These are phyloP conservation scores for Leishmania gerbilli DNA, from an alignment of 208 protist genomes.

Conservation along the genomic window DNA sequence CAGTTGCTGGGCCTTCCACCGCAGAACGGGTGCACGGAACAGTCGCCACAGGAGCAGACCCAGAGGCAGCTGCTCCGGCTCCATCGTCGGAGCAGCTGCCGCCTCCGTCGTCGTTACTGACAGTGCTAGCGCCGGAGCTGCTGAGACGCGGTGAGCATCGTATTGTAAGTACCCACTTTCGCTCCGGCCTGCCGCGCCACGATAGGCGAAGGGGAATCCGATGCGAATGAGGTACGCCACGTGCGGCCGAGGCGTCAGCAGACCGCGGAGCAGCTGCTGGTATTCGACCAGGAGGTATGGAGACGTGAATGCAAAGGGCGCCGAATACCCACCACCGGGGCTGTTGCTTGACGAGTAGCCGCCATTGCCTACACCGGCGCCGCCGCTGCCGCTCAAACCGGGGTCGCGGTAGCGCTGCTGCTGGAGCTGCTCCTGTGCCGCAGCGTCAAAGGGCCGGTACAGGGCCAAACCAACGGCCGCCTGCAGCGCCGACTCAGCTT, in stretches of 20 bases:
- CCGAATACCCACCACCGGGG: neutral
- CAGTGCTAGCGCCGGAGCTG: conserved; percentile 19
- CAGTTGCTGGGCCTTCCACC: conserved; percentile 19
- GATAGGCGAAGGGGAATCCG: conserved; percentile 36
- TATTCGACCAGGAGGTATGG: conserved; percentile 40
- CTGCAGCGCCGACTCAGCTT: conserved; percentile 30
- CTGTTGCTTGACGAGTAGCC: neutral
- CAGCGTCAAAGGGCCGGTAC: conserved; percentile 43
- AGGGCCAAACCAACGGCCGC: conserved; percentile 40
- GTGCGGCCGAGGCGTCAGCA: conserved; percentile 26
- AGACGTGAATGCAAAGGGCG: conserved; percentile 22
- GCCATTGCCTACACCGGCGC: neutral
- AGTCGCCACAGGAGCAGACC: conserved; percentile 52
- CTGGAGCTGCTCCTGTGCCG: conserved; percentile 29
- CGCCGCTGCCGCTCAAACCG: neutral
- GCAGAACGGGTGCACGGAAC: conserved; percentile 37
- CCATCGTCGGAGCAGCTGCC: neutral
- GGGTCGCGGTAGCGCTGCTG: conserved; percentile 10
- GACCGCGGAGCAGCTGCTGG: conserved; percentile 37
- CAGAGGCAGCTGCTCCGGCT: conserved; percentile 29
- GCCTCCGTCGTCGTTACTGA: neutral
- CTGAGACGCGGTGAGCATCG: conserved; percentile 32
- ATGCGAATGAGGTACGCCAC: conserved; percentile 36
- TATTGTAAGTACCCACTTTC: conserved; percentile 24
- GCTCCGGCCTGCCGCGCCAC: conserved; percentile 13